Evolutionary conservation across 371 early-diverging fungal species (phyloP), one percentile per base, ranked within the genome.

Genomic region (Rhizopus delemar): DNA sequence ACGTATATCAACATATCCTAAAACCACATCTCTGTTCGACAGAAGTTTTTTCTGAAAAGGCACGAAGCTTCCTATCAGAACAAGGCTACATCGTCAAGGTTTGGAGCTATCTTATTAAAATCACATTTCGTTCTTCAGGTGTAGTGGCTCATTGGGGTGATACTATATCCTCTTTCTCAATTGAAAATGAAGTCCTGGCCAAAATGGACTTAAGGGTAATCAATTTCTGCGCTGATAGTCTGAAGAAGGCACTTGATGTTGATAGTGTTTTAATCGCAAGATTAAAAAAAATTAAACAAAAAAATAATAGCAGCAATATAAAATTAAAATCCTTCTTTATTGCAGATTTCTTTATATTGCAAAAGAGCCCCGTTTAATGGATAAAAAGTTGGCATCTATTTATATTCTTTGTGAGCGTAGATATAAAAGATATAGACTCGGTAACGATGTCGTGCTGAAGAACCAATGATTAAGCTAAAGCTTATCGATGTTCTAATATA

Each of bases 121-220:
- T 35, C 1, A 34, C 45, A 43, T 55, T 46, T 46, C 43, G 46
- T 12, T 43, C 32, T 15, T 45, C 55, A 34, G 46, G 55, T 6
- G 16, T 55, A 33, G 33, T 45, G n/a, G 55, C 55, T n/a, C 55
- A 55, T 34, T 55, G 55, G 55, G 55, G 55, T 46, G 55, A 55
- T 55, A 55, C 55, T n/a, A 46, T 55, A 32, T 55, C 55, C 15
- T 55, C 43, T 55, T 55, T n/a, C 9, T 55, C 55, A n/a, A 16
- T 46, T 43, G 34, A 55, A 22, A 22, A 22, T 22, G 22, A 2
- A 34, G 15, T 16, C 5, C 46, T 13, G n/a, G 13, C 34, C 0
- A 45, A 34, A 46, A 55, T 55, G 56, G 45, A 55, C 34, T 32
- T 55, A 45, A 8, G 56, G 34, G n/a, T 55, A 13, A 22, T 29